Conservation (phyloP, 208 protist species). For the Angomonas ambiguus region DNA sequence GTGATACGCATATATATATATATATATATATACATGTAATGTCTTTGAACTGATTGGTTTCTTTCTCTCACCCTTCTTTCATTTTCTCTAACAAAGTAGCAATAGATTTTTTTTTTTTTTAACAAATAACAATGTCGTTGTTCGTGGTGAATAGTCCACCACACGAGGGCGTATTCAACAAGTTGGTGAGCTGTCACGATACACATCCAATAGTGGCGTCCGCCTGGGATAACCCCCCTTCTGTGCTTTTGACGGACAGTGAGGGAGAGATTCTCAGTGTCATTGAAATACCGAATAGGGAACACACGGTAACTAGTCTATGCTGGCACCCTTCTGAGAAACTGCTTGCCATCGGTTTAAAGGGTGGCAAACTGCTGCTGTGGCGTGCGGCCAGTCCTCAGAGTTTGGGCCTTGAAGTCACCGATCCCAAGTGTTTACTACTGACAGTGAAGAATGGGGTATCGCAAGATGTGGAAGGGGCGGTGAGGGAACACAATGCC, state of each 20-base stretch:
- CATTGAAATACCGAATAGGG: conserved; percentile 32
- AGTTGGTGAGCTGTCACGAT: conserved; percentile 49
- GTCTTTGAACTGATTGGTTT: too few relatives aligned
- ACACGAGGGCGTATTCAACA: conserved; percentile 55
- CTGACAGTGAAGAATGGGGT: conserved; percentile 33
- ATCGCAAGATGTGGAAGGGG: conserved; percentile 48
- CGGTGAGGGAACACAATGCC: conserved; percentile 52
- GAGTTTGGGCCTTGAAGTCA: conserved; percentile 28
- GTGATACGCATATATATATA: not conserved
- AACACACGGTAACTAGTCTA: conserved; percentile 36
- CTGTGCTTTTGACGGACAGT: conserved; percentile 71
- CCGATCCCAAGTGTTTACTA: conserved; percentile 11
- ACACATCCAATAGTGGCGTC: conserved; percentile 63
- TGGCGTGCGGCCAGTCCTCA: conserved; percentile 45
- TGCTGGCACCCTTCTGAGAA: conserved; percentile 82
- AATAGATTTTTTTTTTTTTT: conserved; percentile 5
- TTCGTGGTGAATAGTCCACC: conserved; percentile 63
- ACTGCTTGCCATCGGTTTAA: conserved; percentile 81
- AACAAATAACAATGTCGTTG: conserved; percentile 39
- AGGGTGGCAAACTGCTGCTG: conserved; percentile 61
- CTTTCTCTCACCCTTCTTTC: conserved; percentile 10
- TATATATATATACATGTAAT: not conserved
- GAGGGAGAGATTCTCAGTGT: conserved; percentile 72
- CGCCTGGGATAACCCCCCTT: conserved; percentile 50
- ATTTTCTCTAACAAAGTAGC: conserved; percentile 8